Evolutionary conservation across 129 eudicot species (phyloP), one percentile per base, ranked within the genome.

Genomic region (Helichrysum umbraculigerum): DNA sequence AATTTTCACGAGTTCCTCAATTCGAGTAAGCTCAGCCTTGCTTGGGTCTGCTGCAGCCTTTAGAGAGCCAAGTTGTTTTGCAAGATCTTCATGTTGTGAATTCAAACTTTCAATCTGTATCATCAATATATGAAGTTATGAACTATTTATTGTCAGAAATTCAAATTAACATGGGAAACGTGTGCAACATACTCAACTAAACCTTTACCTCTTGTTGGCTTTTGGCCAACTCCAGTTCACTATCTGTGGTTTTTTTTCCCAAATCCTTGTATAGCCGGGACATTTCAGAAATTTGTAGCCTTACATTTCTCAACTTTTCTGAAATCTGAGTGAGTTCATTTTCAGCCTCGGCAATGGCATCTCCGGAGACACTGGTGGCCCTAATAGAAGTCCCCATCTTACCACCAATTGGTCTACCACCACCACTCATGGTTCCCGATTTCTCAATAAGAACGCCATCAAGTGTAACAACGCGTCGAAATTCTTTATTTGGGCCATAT

Each of bases 361-460:
- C 99, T 72, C 84, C 78, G 21, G 97, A 87, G 62, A 91, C 92
- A 72, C 92, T 91, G 59, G 90, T 80, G 73, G 91, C 92, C 80
- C 89, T 88, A 47, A 91, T 87, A 58, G 96, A 87, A 34, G 90
- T 89, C 1, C 96, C 97, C 96, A 95, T 95, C 71, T 89, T 95
- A 51, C 99, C 99, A 16, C 99, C 99, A 66, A 97, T 90, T 21
- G 99, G 99, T 73, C 83, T 76, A 47, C 97, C 99, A 29, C 99
- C 99, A 76, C 99, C 99, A 86, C 90, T 87, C 97, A 95, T 95
- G 3, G 99, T 94, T 34, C 99, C 99, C 25, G 99, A 91, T 78
- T 85, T 89, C 83, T 94, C 99, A 66, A 91, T 87, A 15, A 94
- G 86, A 39, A 87, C 90, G 68, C 97, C 99, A 67, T 94, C 91